These are phyloP conservation scores for Trametes cingulata DNA, from an alignment of 768 basidiomycete species.

Conservation along the genomic window DNA sequence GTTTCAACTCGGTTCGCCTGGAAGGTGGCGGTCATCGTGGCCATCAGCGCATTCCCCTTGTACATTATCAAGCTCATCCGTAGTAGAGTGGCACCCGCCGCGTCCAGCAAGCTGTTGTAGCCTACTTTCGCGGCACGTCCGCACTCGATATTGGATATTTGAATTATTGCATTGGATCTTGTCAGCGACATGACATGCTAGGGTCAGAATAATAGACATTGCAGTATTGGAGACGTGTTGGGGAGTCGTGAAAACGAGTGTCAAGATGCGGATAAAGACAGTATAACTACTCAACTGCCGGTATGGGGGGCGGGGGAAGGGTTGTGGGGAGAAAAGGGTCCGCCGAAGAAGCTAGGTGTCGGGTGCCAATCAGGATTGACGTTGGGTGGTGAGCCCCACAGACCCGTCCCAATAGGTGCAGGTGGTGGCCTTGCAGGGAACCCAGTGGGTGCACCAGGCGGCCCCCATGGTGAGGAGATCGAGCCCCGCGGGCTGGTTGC, in stretches of 20 bases:
- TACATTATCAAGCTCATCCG: constrained; percentile 89
- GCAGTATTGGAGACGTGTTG: constrained; percentile 26
- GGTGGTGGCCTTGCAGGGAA: constrained; percentile 26
- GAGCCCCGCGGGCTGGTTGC: constrained; percentile 45
- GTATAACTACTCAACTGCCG: constrained; percentile 28
- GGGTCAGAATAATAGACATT: constrained; percentile 30
- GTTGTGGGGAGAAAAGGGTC: constrained; percentile 49
- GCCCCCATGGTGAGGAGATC: constrained; percentile 48
- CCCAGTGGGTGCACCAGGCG: constrained; percentile 34
- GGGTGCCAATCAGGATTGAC: constrained; percentile 53
- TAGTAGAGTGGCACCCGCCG: constrained; percentile 86
- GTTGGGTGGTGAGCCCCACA: constrained; percentile 20
- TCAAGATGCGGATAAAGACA: constrained; percentile 27
- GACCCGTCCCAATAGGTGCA: constrained; percentile 30
- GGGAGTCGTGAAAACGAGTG: constrained; percentile 7
- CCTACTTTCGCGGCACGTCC: constrained; percentile 12
- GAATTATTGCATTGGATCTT: constrained; percentile 28
- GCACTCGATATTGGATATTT: constrained; percentile 16
- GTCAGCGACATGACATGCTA: constrained; percentile 31
- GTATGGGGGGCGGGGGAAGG: constrained; percentile 50
- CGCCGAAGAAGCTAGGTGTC: constrained; percentile 46
- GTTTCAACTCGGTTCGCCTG: constrained; percentile 84
- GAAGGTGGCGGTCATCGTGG: constrained; percentile 96
- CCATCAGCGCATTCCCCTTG: constrained; percentile 88
- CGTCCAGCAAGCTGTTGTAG: constrained; percentile 87